phyloP scores from a whole-genome alignment of 2,329 filamentous ascomycete species.

The Sordariomycetes sp. region DNA sequence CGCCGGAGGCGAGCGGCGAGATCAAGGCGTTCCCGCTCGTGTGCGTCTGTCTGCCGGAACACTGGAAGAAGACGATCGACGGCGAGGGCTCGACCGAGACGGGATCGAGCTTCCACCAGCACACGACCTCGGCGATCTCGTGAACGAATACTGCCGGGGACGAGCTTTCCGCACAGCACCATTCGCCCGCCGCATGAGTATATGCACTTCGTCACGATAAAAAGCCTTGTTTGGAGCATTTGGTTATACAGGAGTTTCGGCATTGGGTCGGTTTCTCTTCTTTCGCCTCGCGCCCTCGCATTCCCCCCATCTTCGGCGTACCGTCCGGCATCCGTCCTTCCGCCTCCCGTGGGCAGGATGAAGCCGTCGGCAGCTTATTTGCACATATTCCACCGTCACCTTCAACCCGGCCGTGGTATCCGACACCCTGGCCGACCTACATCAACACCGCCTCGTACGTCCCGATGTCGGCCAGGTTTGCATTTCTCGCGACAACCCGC shows the following conservation, averaged over 20 bases:
- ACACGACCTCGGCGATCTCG: slow-evolving; percentile 2
- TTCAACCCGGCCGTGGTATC: background rate
- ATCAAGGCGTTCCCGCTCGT: slow-evolving; percentile 98
- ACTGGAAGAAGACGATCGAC: slow-evolving; percentile 95
- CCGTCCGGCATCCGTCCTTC: background rate
- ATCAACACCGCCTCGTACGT: background rate
- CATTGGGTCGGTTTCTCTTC: slow-evolving; percentile 2
- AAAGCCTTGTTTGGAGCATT: slow-evolving; percentile 1
- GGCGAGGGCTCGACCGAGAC: slow-evolving; percentile 66
- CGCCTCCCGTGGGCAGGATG: background rate
- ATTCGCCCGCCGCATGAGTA: background rate
- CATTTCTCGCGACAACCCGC: background rate
- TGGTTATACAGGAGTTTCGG: slow-evolving; percentile 3
- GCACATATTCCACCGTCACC: background rate
- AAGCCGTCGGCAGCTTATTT: background rate
- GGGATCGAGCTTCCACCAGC: slow-evolving; percentile 27
- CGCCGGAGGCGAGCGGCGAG: slow-evolving; percentile 61
- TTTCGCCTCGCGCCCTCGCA: background rate
- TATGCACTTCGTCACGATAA: background rate
- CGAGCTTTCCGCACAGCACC: background rate
- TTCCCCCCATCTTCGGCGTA: background rate
- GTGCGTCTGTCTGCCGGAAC: slow-evolving; percentile 87
- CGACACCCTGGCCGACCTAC: background rate
- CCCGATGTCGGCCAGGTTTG: background rate
- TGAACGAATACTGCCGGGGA: background rate